Percentiles rank a stretch among this genome's conserved stretches.
These are phyloP conservation scores for Sugiyamaella japonica DNA, from an alignment of 1,139 yeast species.

Conservation along the genomic window DNA sequence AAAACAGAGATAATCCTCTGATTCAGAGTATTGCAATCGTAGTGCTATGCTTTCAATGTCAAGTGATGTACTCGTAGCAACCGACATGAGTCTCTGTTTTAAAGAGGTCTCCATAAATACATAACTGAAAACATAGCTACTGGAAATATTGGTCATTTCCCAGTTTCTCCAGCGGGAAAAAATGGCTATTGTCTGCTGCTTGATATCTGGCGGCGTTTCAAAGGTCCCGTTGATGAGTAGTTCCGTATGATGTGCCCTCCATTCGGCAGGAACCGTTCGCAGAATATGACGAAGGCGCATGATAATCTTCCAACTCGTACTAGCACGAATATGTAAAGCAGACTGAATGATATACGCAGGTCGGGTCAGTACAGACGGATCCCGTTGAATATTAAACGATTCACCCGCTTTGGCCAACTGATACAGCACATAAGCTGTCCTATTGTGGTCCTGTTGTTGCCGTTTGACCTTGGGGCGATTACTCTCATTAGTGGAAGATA, in stretches of 20 bases:
- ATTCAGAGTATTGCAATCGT: slow-evolving; percentile 34
- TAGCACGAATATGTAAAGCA: slow-evolving; percentile 70
- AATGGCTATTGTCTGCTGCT: slow-evolving; percentile 53
- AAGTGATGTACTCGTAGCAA: slow-evolving; percentile 30
- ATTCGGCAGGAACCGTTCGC: slow-evolving; percentile 56
- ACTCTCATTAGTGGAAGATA: slow-evolving; percentile 10
- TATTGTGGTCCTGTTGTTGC: slow-evolving; percentile 20
- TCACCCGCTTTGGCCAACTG: slow-evolving; percentile 64
- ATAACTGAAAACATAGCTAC: slow-evolving; percentile 45
- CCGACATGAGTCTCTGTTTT: slow-evolving; percentile 35
- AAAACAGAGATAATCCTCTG: slow-evolving; percentile 39
- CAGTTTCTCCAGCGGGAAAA: slow-evolving; percentile 88
- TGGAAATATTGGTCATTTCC: slow-evolving; percentile 68
- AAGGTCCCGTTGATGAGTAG: slow-evolving; percentile 34
- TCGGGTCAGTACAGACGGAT: slow-evolving; percentile 85
- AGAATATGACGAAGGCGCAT: slow-evolving; percentile 75
- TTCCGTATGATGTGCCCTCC: slow-evolving; percentile 42
- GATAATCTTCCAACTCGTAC: slow-evolving; percentile 85
- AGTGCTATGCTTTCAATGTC: slow-evolving; percentile 38
- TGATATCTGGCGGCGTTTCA: slow-evolving; percentile 53
- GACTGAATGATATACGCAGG: slow-evolving; percentile 81
- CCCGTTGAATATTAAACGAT: slow-evolving; percentile 63
- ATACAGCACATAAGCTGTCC: slow-evolving; percentile 46
- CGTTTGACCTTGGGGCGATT: slow-evolving; percentile 10
- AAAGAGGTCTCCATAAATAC: slow-evolving; percentile 32